Percentiles rank a stretch among this genome's conserved stretches.
These are phyloP conservation scores for Tuber calosporum DNA, from an alignment of 495 filamentous ascomycete species.

Conservation along the genomic window DNA sequence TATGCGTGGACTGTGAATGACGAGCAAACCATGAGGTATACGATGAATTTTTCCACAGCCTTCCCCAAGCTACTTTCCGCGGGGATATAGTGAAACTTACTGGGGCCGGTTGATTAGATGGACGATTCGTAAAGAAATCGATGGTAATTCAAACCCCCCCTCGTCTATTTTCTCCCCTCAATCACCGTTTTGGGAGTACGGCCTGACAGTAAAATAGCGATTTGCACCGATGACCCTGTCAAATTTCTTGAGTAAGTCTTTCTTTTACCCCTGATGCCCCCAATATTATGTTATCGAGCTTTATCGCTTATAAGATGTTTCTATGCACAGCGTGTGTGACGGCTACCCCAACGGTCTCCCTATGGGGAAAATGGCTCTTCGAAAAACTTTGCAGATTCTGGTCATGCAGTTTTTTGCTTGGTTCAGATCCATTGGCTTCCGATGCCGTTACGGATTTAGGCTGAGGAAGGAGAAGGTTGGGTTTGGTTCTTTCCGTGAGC, in stretches of 20 bases:
- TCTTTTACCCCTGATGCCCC: not conserved
- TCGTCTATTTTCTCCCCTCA: not conserved
- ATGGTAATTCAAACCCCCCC: constrained; percentile 46
- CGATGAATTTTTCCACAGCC: constrained; percentile 10
- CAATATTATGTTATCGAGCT: not conserved
- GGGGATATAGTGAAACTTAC: constrained; percentile 1
- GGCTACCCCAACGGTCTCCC: constrained; percentile 16
- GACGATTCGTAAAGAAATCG: constrained; percentile 45
- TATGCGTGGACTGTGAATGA: constrained; percentile 84
- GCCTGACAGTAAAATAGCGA: constrained; percentile 20
- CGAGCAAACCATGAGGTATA: constrained; percentile 61
- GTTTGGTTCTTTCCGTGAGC: constrained; percentile 7
- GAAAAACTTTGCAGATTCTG: constrained; percentile 12
- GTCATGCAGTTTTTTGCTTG: constrained; percentile 18
- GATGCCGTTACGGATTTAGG: constrained; percentile 25
- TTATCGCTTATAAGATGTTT: constrained; percentile 6
- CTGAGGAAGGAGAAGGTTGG: constrained; percentile 7
- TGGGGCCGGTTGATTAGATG: constrained; percentile 7
- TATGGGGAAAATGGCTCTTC: constrained; percentile 14
- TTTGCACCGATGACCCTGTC: constrained; percentile 52
- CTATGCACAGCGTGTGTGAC: constrained; percentile 15
- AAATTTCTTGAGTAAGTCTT: constrained; percentile 45
- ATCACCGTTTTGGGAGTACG: not conserved
- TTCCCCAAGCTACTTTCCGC: not conserved
- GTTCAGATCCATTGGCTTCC: constrained; percentile 24